Evolutionary conservation across 2,329 filamentous ascomycete species (phyloP), one percentile per base, ranked within the genome.

Genomic region (Fusarium robinianum): DNA sequence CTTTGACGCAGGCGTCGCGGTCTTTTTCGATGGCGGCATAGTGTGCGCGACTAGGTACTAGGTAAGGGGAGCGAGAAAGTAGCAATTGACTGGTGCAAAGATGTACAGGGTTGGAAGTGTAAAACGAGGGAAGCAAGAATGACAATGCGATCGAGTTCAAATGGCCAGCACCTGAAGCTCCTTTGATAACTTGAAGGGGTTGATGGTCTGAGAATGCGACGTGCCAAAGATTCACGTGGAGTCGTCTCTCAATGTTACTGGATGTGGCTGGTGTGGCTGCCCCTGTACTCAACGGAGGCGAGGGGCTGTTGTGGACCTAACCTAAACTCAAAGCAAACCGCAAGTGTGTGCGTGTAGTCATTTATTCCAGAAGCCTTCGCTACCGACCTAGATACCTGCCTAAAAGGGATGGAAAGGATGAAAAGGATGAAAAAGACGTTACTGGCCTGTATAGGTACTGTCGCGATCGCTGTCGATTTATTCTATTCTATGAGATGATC

Each of bases 91-190:
- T 23, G 17, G 35, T 23, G 23, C 25, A 22, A 23, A 14, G 26
- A 53, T 49, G 24, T 49, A 46, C 38, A 51, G 15, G 30, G 25
- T 15, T 15, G 27, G 37, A 25, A 32, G n/a, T 32, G 14, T 17
- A 43, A 27, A 48, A 22, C 22, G 23, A 41, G n/a, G n/a, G 24
- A 12, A 16, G 18, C 24, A 37, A 15, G 22, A 41, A 35, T 26
- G 32, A 38, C 18, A 21, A 37, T 21, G 47, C 11, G 37, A 12
- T 21, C 25, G 32, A 31, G 46, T 63, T 62, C 62, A 65, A 60
- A 63, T 62, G 62, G 36, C 62, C 62, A 52, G 62, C 62, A 64
- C 60, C 49, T 65, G 60, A 64, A 62, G 53, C 52, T 62, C 52
- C 39, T 44, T 58, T 49, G 49, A 49, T 46, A n/a, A n/a, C n/a